Evolutionary conservation across 164 flowering plant species (phyloP).

Genomic region (Cinnamomum micranthum): DNA sequence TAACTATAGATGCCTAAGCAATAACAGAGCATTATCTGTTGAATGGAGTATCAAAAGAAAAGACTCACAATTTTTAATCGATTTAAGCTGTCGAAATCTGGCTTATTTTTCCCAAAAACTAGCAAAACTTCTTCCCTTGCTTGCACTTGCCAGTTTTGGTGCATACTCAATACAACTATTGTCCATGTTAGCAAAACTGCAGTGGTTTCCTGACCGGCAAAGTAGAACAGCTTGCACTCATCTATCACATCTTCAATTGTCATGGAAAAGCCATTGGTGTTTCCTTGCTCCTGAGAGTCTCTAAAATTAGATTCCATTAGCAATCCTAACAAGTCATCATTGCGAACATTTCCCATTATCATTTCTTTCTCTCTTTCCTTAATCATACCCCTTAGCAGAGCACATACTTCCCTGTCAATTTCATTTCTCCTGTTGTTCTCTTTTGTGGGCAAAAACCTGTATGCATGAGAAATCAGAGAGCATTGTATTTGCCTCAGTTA

Average conservation of each 20-base stretch:
- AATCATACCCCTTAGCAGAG: slow-evolving; percentile 23
- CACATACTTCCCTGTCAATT: slow-evolving; percentile 22
- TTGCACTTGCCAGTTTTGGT: slow-evolving; percentile 8
- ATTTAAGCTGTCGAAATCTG: slow-evolving; percentile 14
- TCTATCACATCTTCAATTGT: slow-evolving; percentile 22
- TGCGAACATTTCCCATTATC: slow-evolving; percentile 13
- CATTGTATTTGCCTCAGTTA: background rate
- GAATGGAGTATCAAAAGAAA: background rate
- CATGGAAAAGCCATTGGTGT: slow-evolving; percentile 19
- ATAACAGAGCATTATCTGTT: too few species aligned
- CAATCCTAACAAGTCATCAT: slow-evolving; percentile 39
- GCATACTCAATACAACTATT: slow-evolving; percentile 5
- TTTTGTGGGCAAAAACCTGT: slow-evolving; percentile 49
- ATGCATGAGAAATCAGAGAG: background rate
- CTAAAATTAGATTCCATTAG: slow-evolving; percentile 37
- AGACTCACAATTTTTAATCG: slow-evolving; percentile 21
- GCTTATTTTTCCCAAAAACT: slow-evolving; percentile 6
- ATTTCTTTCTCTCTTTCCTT: slow-evolving; percentile 28
- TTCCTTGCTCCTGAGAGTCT: slow-evolving; percentile 16
- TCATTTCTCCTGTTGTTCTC: slow-evolving; percentile 36
- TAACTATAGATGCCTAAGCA: background rate
- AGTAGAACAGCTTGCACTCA: slow-evolving; percentile 14
- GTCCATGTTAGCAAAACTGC: slow-evolving; percentile 11
- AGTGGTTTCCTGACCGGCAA: slow-evolving; percentile 12
- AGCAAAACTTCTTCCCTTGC: slow-evolving; percentile 6